A percentile compares a stretch with the other conserved stretches of the same genome.
phyloP scores from a whole-genome alignment of 2,329 filamentous ascomycete species.

The Aspergillus ibericus region DNA sequence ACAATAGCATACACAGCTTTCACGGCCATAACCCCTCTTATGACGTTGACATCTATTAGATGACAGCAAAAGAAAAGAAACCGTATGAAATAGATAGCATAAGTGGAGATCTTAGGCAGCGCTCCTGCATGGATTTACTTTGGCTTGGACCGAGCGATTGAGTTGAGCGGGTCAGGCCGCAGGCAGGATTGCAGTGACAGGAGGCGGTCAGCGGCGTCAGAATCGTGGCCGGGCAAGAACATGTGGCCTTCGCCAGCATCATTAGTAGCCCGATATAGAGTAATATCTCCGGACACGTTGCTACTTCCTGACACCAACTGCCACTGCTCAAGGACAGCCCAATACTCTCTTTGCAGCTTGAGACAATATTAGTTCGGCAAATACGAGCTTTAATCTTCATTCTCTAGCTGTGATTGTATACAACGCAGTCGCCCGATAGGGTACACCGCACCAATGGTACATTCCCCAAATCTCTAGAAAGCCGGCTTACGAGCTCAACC shows the following conservation, averaged over 20 bases:
- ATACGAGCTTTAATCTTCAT: not conserved
- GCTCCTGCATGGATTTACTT: not conserved
- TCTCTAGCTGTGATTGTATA: not conserved
- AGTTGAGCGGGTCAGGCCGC: not conserved
- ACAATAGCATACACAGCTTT: not conserved
- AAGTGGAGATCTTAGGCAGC: not conserved
- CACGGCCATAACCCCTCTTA: too few relatives aligned
- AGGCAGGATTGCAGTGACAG: conserved; percentile 4
- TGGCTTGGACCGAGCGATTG: not conserved
- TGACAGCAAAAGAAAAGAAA: not conserved
- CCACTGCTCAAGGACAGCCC: not conserved
- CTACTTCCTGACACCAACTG: not conserved
- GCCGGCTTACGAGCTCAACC: not conserved
- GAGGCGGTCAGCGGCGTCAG: conserved; percentile 39
- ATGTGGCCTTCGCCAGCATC: conserved; percentile 31
- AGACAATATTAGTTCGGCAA: not conserved
- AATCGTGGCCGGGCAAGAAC: conserved; percentile 30
- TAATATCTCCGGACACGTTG: conserved; percentile 10
- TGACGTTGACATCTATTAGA: not conserved
- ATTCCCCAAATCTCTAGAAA: not conserved
- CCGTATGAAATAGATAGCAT: not conserved
- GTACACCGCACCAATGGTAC: conserved; percentile 19
- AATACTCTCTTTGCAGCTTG: not conserved
- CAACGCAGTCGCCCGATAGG: not conserved
- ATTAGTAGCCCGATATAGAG: conserved; percentile 12